Conservation (phyloP, 1,284 basidiomycete genomes). For the Athelia sp. region DNA sequence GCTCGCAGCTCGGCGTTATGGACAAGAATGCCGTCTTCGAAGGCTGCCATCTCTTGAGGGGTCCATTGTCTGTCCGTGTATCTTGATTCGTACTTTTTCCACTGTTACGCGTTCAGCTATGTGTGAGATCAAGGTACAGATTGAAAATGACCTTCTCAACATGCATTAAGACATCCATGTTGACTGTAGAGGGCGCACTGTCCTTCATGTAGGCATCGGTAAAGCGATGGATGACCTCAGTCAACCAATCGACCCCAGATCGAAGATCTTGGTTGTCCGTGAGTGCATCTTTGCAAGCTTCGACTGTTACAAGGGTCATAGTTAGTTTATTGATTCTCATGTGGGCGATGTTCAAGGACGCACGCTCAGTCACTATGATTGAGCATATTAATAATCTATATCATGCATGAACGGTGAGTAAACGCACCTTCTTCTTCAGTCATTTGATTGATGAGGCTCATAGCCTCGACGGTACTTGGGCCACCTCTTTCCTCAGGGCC, state of each 20-base stretch:
- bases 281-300: conserved; percentile 50
- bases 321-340: conserved; percentile 10
- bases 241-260: conserved; percentile 71
- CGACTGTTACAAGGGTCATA: conserved; percentile 37
- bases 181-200: conserved; percentile 51
- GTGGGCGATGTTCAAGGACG: conserved; percentile 6
- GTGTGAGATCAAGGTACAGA: conserved; percentile 5
- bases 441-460: conserved; percentile 59
- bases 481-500: conserved; percentile 60
- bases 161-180: conserved; percentile 53
- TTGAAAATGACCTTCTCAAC: conserved; percentile 49
- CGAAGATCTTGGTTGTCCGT: conserved; percentile 43
- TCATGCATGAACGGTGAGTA: conserved; percentile 15
- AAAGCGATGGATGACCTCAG: conserved; percentile 64
- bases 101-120: conserved; percentile 35
- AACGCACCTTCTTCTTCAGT: conserved; percentile 58
- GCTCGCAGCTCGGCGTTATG: conserved; percentile 77
- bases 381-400: conserved; percentile 16
- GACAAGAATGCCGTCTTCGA: conserved; percentile 68
- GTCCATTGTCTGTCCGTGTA: conserved; percentile 73
- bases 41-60: conserved; percentile 63
- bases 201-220: conserved; percentile 57
- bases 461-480: conserved; percentile 68
- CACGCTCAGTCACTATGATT: conserved; percentile 46
- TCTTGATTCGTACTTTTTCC: conserved; percentile 65